Conservation (phyloP, 345 rosid genomes). For the Erysimum cheiranthoides region DNA sequence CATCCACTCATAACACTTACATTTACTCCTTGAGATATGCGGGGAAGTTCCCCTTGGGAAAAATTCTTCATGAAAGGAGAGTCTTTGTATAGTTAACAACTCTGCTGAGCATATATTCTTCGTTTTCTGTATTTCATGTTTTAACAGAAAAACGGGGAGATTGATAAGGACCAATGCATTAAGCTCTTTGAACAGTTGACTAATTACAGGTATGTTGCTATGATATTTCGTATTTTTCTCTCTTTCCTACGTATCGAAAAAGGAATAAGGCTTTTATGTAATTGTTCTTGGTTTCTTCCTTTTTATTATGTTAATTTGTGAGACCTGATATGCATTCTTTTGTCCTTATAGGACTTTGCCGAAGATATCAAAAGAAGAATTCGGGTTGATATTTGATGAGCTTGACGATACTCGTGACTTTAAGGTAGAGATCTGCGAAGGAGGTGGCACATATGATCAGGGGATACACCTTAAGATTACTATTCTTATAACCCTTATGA, state of each 20-base stretch:
- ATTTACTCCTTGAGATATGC: conserved; percentile 26
- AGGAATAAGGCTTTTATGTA: background rate
- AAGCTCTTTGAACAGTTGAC: conserved; percentile 80
- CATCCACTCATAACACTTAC: conserved; percentile 6
- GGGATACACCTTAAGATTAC: conserved; percentile 18
- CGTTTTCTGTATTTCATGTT: conserved; percentile 7
- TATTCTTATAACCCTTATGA: conserved; percentile 13
- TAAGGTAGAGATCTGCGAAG: conserved; percentile 59
- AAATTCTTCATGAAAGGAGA: background rate
- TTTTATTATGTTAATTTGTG: conserved; percentile 6
- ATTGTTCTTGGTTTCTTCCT: conserved; percentile 14
- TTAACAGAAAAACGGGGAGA: conserved; percentile 65
- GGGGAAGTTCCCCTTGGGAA: conserved; percentile 11
- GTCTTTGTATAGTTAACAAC: conserved; percentile 14
- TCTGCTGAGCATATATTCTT: conserved; percentile 19
- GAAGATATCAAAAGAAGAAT: conserved; percentile 83
- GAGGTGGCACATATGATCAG: conserved; percentile 28
- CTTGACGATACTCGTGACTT: conserved; percentile 93
- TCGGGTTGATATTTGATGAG: conserved; percentile 81
- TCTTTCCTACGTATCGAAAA: conserved; percentile 3
- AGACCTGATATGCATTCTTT: conserved; percentile 18
- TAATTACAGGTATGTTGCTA: conserved; percentile 72
- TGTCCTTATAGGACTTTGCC: conserved; percentile 74
- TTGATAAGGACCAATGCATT: conserved; percentile 78
- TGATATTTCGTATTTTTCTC: background rate